Percentiles rank a stretch among this genome's conserved stretches.
phyloP scores from a whole-genome alignment of 1,284 basidiomycete species.

The Naganishia liquefaciens region DNA sequence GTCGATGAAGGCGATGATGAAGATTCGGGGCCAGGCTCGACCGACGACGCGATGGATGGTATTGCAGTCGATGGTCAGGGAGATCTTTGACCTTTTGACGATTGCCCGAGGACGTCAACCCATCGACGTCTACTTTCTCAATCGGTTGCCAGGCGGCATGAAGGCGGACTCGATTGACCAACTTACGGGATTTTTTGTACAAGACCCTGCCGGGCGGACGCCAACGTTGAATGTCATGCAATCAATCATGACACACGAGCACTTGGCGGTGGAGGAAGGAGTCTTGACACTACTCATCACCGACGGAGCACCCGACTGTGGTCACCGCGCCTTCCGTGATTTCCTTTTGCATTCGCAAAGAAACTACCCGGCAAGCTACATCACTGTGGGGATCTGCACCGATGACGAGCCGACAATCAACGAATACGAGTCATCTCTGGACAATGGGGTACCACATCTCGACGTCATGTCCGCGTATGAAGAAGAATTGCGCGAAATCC shows the following conservation, averaged over 20 bases:
- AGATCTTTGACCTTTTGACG: conserved; percentile 36
- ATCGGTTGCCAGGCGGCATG: conserved; percentile 36
- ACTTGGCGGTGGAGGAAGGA: conserved; percentile 36
- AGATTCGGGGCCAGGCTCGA: conserved; percentile 31
- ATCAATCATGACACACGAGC: conserved; percentile 36
- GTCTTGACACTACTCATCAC: conserved; percentile 37
- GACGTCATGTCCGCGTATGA: conserved; percentile 39
- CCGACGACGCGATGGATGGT: conserved; percentile 35
- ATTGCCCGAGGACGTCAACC: conserved; percentile 35
- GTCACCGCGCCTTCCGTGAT: conserved; percentile 36
- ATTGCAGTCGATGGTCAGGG: conserved; percentile 36
- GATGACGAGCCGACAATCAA: conserved; percentile 37
- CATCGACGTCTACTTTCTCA: conserved; percentile 35
- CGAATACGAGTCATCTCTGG: conserved; percentile 36
- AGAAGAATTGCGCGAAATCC: conserved; percentile 35
- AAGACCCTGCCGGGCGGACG: conserved; percentile 32
- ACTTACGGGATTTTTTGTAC: conserved; percentile 29
- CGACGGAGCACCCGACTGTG: conserved; percentile 38
- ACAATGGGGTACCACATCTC: conserved; percentile 37
- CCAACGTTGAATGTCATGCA: conserved; percentile 35
- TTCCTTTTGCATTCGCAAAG: conserved; percentile 35
- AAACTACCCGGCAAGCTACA: conserved; percentile 36
- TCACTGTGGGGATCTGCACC: conserved; percentile 38
- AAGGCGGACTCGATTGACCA: conserved; percentile 34
- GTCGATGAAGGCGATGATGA: conserved; percentile 37